Base-by-base conservation (phyloP, 495 filamentous ascomycete genomes). In the Penicillium roqueforti region DNA sequence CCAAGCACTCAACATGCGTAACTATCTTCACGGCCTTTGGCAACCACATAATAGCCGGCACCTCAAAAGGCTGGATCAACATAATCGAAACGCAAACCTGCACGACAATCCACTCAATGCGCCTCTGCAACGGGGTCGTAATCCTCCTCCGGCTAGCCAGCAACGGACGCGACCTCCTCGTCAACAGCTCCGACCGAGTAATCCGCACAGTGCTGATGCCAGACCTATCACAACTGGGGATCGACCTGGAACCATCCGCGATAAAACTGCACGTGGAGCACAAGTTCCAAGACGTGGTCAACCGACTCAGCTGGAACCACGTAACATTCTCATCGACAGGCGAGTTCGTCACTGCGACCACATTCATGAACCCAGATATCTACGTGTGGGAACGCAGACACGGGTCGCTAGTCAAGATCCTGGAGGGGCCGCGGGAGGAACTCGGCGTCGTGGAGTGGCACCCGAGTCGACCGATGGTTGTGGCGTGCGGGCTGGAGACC, bases 251-350 rank as follows among this genome's bases (percentile, higher is more conserved):
- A 43, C 61, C 67, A 32, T 58, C 71, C 25, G 68, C 67, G 53
- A 88, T 97, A 60, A 84, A 88, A 53, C 78, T 99, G 19, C 88
- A 92, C 31, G 86, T 97, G 20, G 95, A 99, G 66, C 95, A 97
- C 68, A 97, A 96, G 67, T 97, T 97, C 63, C 92, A 97, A 70
- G 93, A 99, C 68, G 88, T 97, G 3, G 92, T 99, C 18, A 96
- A 97, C 64, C 83, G 87, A 25, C 77, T 97, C 10, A 86, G 87
- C 28, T 99, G 93, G 93, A 97, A 96, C 64, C 89, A 96, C 65
- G 91, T 95, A 28, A 84, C 91, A 0, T 97, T 99, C 68, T 93
- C 89, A 55, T 86, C 89, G 0, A 91, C 87, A 0, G 92, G 93
- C 31, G 93, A 97, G 67, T 76, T 76, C 38, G 87, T 97, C 37